Conservation (phyloP, 2,329 filamentous ascomycete genomes). For the Fusarium paranaense region DNA sequence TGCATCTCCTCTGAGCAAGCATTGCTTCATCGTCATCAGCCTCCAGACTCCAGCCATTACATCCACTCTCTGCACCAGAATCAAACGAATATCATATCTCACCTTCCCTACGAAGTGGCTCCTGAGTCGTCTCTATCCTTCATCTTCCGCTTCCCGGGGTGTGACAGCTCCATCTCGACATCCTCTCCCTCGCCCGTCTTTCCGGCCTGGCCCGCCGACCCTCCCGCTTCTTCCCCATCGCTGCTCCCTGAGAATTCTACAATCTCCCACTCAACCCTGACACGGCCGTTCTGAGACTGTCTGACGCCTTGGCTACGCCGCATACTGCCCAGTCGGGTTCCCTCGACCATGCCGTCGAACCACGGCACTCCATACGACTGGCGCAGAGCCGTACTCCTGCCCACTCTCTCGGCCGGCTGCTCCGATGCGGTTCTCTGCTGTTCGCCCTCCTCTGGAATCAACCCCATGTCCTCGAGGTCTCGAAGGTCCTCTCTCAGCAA, state of each 20-base stretch:
- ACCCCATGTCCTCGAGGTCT: slow-evolving; percentile 77
- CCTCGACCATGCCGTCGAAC: slow-evolving; percentile 85
- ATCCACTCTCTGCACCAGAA: neutral
- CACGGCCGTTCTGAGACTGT: slow-evolving; percentile 69
- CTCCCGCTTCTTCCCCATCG: slow-evolving; percentile 30
- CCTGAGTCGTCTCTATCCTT: slow-evolving; percentile 53
- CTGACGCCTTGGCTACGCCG: slow-evolving; percentile 69
- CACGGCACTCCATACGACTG: slow-evolving; percentile 82
- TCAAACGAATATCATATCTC: neutral
- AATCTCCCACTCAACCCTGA: slow-evolving; percentile 85
- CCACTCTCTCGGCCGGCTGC: slow-evolving; percentile 18
- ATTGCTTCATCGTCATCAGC: slow-evolving; percentile 11
- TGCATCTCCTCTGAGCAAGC: neutral
- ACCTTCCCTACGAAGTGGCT: slow-evolving; percentile 13
- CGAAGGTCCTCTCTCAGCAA: slow-evolving; percentile 77
- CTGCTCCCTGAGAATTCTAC: slow-evolving; percentile 74
- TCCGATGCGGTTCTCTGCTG: slow-evolving; percentile 20
- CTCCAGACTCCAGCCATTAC: slow-evolving; percentile 12
- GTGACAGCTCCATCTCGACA: slow-evolving; percentile 49
- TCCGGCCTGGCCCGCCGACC: slow-evolving; percentile 37
- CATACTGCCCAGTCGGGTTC: slow-evolving; percentile 77
- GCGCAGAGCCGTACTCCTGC: slow-evolving; percentile 51
- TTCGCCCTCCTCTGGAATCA: slow-evolving; percentile 67
- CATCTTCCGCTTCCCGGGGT: slow-evolving; percentile 65
- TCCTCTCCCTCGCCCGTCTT: slow-evolving; percentile 47